Conservation (phyloP, 768 basidiomycete genomes). For the Royoungia palumana region DNA sequence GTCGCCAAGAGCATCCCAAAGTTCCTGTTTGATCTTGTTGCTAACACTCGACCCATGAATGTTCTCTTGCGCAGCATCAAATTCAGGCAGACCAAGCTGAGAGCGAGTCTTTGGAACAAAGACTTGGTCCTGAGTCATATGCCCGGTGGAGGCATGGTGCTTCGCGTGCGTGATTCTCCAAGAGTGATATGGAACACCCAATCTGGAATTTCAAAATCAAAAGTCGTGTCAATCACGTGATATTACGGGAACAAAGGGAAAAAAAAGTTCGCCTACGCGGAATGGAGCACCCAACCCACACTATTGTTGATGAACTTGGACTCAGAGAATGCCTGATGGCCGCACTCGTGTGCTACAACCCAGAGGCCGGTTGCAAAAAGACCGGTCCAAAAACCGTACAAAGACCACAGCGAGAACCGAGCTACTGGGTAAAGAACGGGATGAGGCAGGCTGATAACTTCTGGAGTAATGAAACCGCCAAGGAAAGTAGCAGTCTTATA, state of each 20-base stretch:
- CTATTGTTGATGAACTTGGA: constrained; percentile 89
- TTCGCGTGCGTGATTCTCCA: constrained; percentile 94
- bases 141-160: constrained; percentile 92
- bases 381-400: constrained; percentile 80
- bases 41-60: constrained; percentile 60
- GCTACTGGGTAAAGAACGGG: constrained; percentile 61
- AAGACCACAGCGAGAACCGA: constrained; percentile 67
- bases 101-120: constrained; percentile 91
- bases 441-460: constrained; percentile 50
- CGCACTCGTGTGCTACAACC: constrained; percentile 94
- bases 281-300: constrained; percentile 91
- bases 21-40: constrained; percentile 64
- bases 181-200: constrained; percentile 95
- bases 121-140: constrained; percentile 94
- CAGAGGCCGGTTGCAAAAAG: constrained; percentile 90
- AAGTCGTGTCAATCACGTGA: constrained; percentile 23
- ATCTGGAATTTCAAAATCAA: constrained; percentile 40
- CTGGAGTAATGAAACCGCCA: constrained; percentile 60
- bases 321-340: constrained; percentile 94
- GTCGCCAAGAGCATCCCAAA: constrained; percentile 87
- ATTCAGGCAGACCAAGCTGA: constrained; percentile 56
- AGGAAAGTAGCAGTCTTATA: constrained; percentile 67
- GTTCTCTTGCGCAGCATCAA: constrained; percentile 69
- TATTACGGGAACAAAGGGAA: background rate
- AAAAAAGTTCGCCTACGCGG: constrained; percentile 52